Evolutionary conservation across 495 filamentous ascomycete genomes (phyloP), one percentile per base, ranked within the genome.

Genomic region (Acidiella bohemica): DNA sequence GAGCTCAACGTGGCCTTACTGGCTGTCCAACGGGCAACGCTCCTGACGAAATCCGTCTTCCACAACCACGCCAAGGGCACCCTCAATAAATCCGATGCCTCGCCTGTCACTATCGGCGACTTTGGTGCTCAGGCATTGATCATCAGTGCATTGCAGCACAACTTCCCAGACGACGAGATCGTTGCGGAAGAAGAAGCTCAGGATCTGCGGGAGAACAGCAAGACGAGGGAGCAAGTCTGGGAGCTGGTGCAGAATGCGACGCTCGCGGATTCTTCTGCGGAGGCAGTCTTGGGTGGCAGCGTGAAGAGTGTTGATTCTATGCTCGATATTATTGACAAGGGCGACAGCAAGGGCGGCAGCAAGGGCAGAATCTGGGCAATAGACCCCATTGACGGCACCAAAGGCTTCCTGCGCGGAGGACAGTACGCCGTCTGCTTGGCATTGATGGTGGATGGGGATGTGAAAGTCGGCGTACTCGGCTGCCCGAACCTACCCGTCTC

Each of bases 91-190:
- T 78, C 81, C 58, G 92, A 97, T 65, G 78, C 77, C 49, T 96
- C 92, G 18, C 90, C 92, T 45, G 90, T 97, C 49, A 97, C 90
- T 22, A 86, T 96, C 48, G 90, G 86, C 57, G 90, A 97, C 65
- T 95, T 93, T 55, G 92, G 92, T 51, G 90, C 92, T 39, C 90
- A 97, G 65, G 92, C 92, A 26, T 70, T 96, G 46, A 92, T 96
- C 56, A 93, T 96, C 51, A 70, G 76, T 41, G 86, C 90, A 33
- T 75, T 97, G 44, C 75, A 78, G 62, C 71, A 78, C 59, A 82
- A 81, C 58, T 96, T 97, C 67, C 90, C 90, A 27, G 54, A 73
- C 11, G 90, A 97, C 55, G 77, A 84, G 61, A 80, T 96, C 42
- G 84, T 95, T 22, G 90, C 81, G 41, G 90, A 99, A 63, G 90